Conservation (phyloP, 768 basidiomycete species). For the Rhodosporidiobolus odoratus region DNA sequence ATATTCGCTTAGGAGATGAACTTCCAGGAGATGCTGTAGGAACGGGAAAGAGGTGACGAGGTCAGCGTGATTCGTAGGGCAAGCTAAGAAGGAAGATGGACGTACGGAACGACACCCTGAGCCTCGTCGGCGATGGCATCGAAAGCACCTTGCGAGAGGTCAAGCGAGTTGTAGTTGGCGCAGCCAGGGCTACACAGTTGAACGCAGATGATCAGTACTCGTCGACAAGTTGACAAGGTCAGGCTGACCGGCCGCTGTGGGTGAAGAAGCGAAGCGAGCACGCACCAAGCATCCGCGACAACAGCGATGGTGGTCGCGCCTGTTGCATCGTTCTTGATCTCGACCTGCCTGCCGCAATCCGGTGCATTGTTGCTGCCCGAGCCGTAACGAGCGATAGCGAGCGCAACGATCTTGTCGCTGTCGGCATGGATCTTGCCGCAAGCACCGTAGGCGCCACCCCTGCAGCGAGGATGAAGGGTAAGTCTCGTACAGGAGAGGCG, state of each 20-base stretch:
- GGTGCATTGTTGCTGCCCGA: slow-evolving; percentile 26
- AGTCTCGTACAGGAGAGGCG: too few relatives aligned
- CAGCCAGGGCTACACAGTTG: too few relatives aligned
- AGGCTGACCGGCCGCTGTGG: too few relatives aligned
- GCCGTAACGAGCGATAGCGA: slow-evolving; percentile 55
- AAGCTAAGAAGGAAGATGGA: background rate
- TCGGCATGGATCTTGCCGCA: slow-evolving; percentile 66
- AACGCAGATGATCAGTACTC: too few relatives aligned
- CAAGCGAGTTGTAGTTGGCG: slow-evolving; percentile 29
- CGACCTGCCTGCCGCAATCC: slow-evolving; percentile 55
- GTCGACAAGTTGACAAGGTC: too few relatives aligned
- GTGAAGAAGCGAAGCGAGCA: too few relatives aligned
- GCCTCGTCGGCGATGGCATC: slow-evolving; percentile 26
- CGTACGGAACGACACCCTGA: slow-evolving; percentile 25
- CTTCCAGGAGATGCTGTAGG: slow-evolving; percentile 2
- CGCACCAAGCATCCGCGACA: slow-evolving; percentile 74
- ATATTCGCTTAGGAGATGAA: slow-evolving; percentile 3
- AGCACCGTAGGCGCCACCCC: slow-evolving; percentile 69
- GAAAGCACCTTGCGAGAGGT: slow-evolving; percentile 24
- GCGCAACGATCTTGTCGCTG: slow-evolving; percentile 40
- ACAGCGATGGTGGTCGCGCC: slow-evolving; percentile 59
- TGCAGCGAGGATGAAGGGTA: slow-evolving; percentile 55
- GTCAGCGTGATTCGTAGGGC: too few relatives aligned
- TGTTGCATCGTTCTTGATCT: slow-evolving; percentile 54
- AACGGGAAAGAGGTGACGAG: background rate